Conservation (phyloP, 495 filamentous ascomycete species). For the Glarea lozoyensis region DNA sequence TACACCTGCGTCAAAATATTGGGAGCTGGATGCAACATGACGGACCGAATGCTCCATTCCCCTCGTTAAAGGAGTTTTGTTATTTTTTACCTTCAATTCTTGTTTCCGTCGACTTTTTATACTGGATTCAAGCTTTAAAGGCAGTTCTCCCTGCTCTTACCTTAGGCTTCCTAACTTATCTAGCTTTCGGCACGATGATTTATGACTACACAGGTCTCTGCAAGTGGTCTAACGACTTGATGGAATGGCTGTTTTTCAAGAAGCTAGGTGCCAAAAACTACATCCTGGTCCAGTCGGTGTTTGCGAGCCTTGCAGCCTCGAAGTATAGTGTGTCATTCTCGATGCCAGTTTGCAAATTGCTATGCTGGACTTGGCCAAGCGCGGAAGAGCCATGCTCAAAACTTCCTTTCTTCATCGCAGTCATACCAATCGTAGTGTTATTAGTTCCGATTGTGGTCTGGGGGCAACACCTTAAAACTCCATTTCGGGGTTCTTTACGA, state of each 20-base stretch:
- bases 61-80: not conserved
- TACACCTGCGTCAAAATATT: too few relatives aligned
- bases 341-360: too few relatives aligned
- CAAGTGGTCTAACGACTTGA: not conserved
- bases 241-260: not conserved
- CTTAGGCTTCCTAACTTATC: not conserved
- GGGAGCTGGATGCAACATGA: not conserved
- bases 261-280: not conserved
- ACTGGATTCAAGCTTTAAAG: not conserved
- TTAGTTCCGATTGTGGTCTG: too few relatives aligned
- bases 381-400: too few relatives aligned
- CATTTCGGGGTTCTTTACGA: not conserved
- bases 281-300: not conserved
- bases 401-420: too few relatives aligned
- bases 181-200: not conserved
- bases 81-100: not conserved
- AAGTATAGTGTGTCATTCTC: not conserved
- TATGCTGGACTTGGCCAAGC: too few relatives aligned
- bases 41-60: not conserved
- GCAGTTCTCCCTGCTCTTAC: not conserved
- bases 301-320: not conserved
- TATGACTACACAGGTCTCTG: not conserved
- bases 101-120: not conserved
- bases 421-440: too few relatives aligned
- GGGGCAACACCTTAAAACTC: too few relatives aligned